Evolutionary conservation across 495 filamentous ascomycete species (phyloP).

Genomic region (Cryomyces minteri): DNA sequence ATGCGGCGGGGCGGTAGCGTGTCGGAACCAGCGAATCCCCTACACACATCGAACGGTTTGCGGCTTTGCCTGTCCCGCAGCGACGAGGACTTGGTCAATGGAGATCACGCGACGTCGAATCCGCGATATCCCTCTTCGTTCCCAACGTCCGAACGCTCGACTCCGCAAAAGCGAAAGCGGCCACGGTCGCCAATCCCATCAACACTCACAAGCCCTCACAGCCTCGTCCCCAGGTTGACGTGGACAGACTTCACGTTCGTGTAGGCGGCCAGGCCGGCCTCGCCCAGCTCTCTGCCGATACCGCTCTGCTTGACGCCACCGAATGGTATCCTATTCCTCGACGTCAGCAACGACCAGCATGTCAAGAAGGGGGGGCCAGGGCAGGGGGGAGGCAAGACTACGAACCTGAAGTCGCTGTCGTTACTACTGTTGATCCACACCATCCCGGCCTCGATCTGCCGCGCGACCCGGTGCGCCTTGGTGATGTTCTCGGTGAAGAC

Average conservation of each 20-base stretch:
- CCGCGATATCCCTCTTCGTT: too few species aligned
- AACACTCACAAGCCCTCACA: slow-evolving; percentile 22
- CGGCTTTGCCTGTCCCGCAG: too few species aligned
- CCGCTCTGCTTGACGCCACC: slow-evolving; percentile 93
- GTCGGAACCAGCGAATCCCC: too few species aligned
- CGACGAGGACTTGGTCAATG: too few species aligned
- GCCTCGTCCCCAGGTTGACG: slow-evolving; percentile 54
- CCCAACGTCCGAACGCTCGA: too few species aligned
- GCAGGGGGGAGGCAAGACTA: neutral
- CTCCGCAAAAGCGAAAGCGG: too few species aligned
- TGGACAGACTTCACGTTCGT: slow-evolving; percentile 63
- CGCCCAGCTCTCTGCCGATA: slow-evolving; percentile 75
- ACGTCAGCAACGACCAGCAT: slow-evolving; percentile 4
- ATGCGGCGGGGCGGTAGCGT: too few species aligned
- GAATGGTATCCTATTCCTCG: slow-evolving; percentile 45
- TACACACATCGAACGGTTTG: too few species aligned
- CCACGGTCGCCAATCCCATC: too few species aligned
- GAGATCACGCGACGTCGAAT: too few species aligned
- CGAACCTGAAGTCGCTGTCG: slow-evolving; percentile 14
- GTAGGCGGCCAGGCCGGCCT: slow-evolving; percentile 71
- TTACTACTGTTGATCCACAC: slow-evolving; percentile 79
- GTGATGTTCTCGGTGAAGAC: slow-evolving; percentile 71
- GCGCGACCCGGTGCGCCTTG: slow-evolving; percentile 66
- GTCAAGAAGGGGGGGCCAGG: neutral
- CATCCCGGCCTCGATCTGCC: slow-evolving; percentile 81